Base-by-base conservation (phyloP, 2,329 filamentous ascomycete genomes). In the Apiospora saccharicola region DNA sequence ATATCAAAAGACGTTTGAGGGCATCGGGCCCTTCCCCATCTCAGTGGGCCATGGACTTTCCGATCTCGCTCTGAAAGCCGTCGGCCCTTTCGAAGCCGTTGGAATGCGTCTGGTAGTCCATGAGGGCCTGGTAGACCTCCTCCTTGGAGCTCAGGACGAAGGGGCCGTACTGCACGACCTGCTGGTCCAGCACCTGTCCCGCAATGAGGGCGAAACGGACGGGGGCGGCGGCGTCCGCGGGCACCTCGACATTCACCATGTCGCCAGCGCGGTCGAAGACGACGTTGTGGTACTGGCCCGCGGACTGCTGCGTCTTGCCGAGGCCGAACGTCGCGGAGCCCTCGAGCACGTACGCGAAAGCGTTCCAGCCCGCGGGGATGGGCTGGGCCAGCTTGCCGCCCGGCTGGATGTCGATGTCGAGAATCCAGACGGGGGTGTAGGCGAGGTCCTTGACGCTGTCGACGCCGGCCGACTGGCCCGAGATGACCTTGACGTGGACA, bases 361-460 rank as follows among this genome's bases (percentile, higher is more conserved):
- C 91, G 81, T 97, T 98, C 94, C 95, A 98, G 41, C 91, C 92
- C 74, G 86, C 84, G 0, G 96, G 96, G 3, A 98, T 80, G 6
- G 89, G 82, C 84, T 98, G 96, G 30, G 86, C 87, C 75, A 98
- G 86, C 73, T 87, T 90, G 67, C 94, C 95, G 70, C 96, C 96
- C 0, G 95, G 95, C 78, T 90, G 85, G 70, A 98, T 89, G 26
- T 89, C 91, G 70, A 98, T 86, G 80, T 98, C 96, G 64, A 98
- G 87, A 74, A 98, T 87, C 96, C 96, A 98, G n/a, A 98, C 95
- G 0, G 96, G 96, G 1, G 96, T 98, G 83, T 98, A 98, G 19
- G 96, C 95, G 64, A 98, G 86, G 79, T 98, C 95, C 80, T 96
- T 91, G 70, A 98, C 90, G 19, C 92, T 94, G 80, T 98, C 95